Evolutionary conservation across 176 grass and related monocot genomes (phyloP).

Genomic region (Hordeum marinum): DNA sequence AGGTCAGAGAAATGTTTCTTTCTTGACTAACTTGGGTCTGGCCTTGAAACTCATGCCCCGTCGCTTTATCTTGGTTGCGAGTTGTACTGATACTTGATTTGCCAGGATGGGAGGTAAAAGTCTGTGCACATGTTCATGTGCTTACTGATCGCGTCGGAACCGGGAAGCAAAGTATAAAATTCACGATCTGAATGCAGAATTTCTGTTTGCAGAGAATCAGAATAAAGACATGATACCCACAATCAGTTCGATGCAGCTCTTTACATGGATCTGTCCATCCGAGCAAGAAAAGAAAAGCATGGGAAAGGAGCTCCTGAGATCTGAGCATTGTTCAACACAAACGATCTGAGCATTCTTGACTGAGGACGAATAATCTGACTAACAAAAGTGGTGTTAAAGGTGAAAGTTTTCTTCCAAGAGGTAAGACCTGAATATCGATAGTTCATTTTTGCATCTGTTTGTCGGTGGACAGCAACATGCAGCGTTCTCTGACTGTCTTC

Average conservation of each 20-base stretch:
- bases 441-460: neutral
- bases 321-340: neutral
- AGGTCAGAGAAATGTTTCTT: neutral
- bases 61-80: slow-evolving; percentile 6
- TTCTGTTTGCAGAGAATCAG: neutral
- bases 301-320: neutral
- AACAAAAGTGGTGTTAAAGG: neutral
- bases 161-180: neutral
- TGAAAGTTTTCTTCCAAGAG: neutral
- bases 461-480: neutral
- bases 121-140: neutral
- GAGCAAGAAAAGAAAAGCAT: neutral
- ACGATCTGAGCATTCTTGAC: neutral
- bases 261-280: neutral
- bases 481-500: neutral
- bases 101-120: neutral
- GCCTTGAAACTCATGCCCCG: neutral
- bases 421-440: neutral
- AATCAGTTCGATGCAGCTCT: neutral
- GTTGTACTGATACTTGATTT: neutral
- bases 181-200: neutral
- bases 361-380: neutral
- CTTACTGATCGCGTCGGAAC: neutral
- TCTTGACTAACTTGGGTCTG: neutral
- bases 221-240: neutral